These are phyloP conservation scores for Auricularia cornea DNA, from an alignment of 768 basidiomycete genomes.

Conservation along the genomic window DNA sequence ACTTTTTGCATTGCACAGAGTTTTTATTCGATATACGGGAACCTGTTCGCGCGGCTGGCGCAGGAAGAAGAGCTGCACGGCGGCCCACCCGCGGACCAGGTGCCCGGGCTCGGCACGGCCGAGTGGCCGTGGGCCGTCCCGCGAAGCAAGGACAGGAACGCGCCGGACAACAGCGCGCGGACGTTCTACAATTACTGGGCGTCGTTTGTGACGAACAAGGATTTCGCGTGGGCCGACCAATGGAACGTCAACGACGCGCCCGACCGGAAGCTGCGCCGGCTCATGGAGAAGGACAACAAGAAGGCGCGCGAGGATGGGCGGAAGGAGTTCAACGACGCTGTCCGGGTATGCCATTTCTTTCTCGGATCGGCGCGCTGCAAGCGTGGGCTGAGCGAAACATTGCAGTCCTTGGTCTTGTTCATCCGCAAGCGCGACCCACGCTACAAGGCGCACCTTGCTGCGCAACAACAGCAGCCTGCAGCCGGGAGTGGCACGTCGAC, in stretches of 20 bases:
- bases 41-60: conserved; percentile 74
- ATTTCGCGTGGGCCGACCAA: conserved; percentile 79
- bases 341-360: conserved; percentile 52
- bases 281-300: conserved; percentile 96
- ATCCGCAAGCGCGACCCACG: conserved; percentile 85
- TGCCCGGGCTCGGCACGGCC: conserved; percentile 78
- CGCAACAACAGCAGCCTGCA: conserved; percentile 26
- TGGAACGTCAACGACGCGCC: conserved; percentile 82
- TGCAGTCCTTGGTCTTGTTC: conserved; percentile 64
- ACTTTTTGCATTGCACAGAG: conserved; percentile 40
- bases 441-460: conserved; percentile 55
- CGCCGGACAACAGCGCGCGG: conserved; percentile 41
- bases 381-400: too few relatives aligned
- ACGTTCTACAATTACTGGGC: conserved; percentile 81
- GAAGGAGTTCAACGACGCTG: conserved; percentile 86
- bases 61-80: conserved; percentile 62
- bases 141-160: conserved; percentile 32
- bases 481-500: conserved; percentile 35
- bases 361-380: background rate
- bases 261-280: conserved; percentile 72
- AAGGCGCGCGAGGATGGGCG: conserved; percentile 81
- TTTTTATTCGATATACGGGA: conserved; percentile 84
- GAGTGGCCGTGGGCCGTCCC: conserved; percentile 60
- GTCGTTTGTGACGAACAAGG: conserved; percentile 80
- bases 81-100: conserved; percentile 33